Evolutionary conservation across 2,329 filamentous ascomycete genomes (phyloP).

Genomic region (Fusarium hostae): DNA sequence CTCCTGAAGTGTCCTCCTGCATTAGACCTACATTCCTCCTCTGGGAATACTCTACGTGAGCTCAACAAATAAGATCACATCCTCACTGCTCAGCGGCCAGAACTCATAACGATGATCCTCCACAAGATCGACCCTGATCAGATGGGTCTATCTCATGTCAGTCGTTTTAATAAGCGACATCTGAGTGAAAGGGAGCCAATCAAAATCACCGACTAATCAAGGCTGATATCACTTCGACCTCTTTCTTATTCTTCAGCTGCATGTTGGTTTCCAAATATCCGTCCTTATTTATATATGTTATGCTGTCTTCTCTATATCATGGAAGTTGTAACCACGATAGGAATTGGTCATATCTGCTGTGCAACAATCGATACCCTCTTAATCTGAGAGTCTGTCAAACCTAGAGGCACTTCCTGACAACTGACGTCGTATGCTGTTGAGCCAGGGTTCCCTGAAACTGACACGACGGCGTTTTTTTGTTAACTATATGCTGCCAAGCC

Average conservation of each 20-base stretch:
- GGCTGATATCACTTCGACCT: not conserved
- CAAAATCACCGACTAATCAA: conserved; percentile 19
- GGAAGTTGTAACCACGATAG: not conserved
- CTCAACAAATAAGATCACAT: not conserved
- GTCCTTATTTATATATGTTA: not conserved
- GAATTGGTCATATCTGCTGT: not conserved
- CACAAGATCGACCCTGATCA: conserved; percentile 15
- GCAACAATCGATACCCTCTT: not conserved
- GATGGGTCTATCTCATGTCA: conserved; percentile 6
- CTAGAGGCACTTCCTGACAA: not conserved
- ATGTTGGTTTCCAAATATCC: conserved; percentile 5
- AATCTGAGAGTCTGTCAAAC: not conserved
- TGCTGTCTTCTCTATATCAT: conserved; percentile 2
- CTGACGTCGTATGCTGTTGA: conserved; percentile 23
- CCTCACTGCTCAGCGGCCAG: not conserved
- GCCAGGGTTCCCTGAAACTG: conserved; percentile 39
- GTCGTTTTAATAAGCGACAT: conserved; percentile 1
- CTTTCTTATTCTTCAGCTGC: not conserved
- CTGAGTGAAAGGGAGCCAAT: conserved; percentile 1
- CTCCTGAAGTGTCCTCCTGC: conserved; percentile 9
- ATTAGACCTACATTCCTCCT: conserved; percentile 2
- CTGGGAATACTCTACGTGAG: not conserved
- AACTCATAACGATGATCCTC: conserved; percentile 15
- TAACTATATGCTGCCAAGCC: conserved; percentile 23
- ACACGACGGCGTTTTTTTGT: conserved; percentile 29